Percentiles rank a stretch among this genome's conserved stretches.
Conservation (phyloP, 441 rosid species). For the Populus hybrid region DNA sequence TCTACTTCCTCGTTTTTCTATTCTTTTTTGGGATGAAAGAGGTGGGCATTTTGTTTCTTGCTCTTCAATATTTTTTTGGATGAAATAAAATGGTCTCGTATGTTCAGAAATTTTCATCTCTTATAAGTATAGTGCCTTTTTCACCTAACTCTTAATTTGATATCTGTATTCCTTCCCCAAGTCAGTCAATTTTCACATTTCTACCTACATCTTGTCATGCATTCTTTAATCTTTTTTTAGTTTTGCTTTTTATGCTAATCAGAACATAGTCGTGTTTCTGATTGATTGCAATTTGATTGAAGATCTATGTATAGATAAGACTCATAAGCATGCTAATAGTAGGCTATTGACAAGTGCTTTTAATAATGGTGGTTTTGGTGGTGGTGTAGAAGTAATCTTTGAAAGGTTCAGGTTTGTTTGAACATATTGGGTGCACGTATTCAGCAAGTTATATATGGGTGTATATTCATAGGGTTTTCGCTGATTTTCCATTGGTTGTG, state of each 20-base stretch:
- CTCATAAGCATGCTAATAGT: background rate
- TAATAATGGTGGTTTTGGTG: background rate
- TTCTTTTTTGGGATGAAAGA: too few species aligned
- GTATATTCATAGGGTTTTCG: background rate
- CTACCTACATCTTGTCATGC: background rate
- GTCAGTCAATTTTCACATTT: background rate
- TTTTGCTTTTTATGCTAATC: background rate
- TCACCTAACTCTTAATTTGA: too few species aligned
- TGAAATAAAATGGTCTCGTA: background rate
- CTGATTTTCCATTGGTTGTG: background rate
- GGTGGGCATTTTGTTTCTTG: background rate
- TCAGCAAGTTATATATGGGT: too few species aligned
- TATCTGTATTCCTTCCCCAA: background rate
- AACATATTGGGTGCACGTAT: background rate
- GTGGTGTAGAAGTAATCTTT: background rate
- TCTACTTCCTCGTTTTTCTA: background rate
- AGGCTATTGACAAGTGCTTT: background rate
- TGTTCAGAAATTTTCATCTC: background rate
- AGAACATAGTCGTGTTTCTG: background rate
- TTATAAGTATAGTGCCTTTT: too few species aligned
- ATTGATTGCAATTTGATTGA: background rate
- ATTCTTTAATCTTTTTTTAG: background rate
- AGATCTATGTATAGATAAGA: background rate
- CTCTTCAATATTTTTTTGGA: background rate
- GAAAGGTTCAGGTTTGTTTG: background rate